Conservation (phyloP, 129 eudicot genomes). For the Oenanthe sinensis region DNA sequence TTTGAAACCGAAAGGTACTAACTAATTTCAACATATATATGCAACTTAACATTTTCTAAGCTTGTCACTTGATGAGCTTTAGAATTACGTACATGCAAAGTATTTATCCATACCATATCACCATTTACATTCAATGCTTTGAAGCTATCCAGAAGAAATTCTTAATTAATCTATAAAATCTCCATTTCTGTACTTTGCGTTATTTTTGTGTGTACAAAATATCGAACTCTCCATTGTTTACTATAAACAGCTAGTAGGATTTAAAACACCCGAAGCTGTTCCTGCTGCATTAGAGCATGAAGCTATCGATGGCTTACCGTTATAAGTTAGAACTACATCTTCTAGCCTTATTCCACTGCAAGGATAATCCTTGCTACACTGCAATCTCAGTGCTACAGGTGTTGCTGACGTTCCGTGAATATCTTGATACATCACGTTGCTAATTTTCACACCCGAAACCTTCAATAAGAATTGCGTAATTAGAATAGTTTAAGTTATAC, state of each 20-base stretch:
- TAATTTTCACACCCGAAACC: slow-evolving; percentile 35
- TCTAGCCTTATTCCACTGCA: slow-evolving; percentile 29
- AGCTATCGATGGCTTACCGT: slow-evolving; percentile 15
- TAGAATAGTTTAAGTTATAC: neutral
- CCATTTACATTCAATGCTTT: no score
- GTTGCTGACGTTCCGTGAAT: slow-evolving; percentile 45
- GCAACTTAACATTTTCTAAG: no score
- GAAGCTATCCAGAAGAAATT: no score
- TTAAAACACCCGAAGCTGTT: slow-evolving; percentile 18
- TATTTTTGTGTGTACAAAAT: neutral
- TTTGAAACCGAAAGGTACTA: no score
- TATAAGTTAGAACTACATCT: slow-evolving; percentile 23
- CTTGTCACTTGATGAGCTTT: no score
- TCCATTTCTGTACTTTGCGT: neutral
- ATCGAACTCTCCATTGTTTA: no score
- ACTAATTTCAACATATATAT: no score
- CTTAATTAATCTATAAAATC: no score
- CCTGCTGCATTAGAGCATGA: slow-evolving; percentile 38
- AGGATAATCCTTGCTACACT: slow-evolving; percentile 29
- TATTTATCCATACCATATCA: no score
- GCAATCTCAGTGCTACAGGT: slow-evolving; percentile 21
- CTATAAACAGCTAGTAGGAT: slow-evolving; percentile 30
- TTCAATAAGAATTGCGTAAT: neutral
- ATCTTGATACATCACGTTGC: slow-evolving; percentile 27
- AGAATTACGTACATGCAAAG: no score